Percentiles rank a stretch among this genome's conserved stretches.
Conservation (phyloP, 2,329 filamentous ascomycete species). For the Alternaria ventricosa region DNA sequence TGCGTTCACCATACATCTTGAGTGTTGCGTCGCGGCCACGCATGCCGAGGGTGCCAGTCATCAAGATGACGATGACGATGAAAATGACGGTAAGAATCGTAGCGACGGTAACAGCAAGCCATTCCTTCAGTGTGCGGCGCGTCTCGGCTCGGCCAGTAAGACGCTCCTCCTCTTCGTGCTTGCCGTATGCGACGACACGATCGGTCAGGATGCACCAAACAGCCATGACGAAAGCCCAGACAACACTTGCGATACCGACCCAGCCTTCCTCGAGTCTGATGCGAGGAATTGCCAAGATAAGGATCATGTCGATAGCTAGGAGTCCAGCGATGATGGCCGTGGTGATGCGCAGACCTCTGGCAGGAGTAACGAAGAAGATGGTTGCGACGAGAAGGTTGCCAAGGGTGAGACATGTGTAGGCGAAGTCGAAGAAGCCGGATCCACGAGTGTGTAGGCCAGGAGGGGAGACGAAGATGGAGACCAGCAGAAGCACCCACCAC, state of each 20-base stretch:
- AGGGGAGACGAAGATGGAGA: constrained; percentile 88
- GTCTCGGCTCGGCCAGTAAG: constrained; percentile 89
- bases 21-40: constrained; percentile 81
- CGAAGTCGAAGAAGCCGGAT: constrained; percentile 90
- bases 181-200: constrained; percentile 86
- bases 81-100: constrained; percentile 75
- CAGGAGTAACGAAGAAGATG: constrained; percentile 87
- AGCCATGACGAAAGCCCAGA: constrained; percentile 82
- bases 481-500: constrained; percentile 94
- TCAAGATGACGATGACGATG: constrained; percentile 71
- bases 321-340: constrained; percentile 71
- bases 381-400: constrained; percentile 78
- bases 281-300: constrained; percentile 76
- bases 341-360: constrained; percentile 76
- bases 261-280: constrained; percentile 86
- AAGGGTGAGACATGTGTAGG: constrained; percentile 79
- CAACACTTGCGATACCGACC: constrained; percentile 84
- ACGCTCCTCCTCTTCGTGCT: constrained; percentile 89
- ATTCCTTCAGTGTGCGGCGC: constrained; percentile 80
- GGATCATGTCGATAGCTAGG: constrained; percentile 75
- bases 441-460: constrained; percentile 85
- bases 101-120: constrained; percentile 78
- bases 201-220: constrained; percentile 82
- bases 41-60: constrained; percentile 80
- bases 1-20: constrained; percentile 73